phyloP scores from a whole-genome alignment of 2,329 filamentous ascomycete species.

The Ceratocystis smalleyi region DNA sequence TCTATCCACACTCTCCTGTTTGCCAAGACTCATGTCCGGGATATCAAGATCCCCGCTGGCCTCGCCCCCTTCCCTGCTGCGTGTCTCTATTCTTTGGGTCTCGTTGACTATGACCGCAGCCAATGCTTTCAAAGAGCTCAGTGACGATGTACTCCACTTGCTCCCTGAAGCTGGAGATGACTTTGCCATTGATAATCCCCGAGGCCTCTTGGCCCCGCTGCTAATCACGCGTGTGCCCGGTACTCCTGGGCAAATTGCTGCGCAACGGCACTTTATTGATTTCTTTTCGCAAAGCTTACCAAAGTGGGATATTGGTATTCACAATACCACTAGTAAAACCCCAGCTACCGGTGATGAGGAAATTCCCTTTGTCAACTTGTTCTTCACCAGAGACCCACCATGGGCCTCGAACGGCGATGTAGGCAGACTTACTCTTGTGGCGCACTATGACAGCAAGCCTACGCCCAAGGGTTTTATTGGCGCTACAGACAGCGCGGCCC shows the following conservation, averaged over 20 bases:
- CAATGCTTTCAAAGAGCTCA: slow-evolving; percentile 39
- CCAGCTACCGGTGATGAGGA: slow-evolving; percentile 55
- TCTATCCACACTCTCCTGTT: slow-evolving; percentile 19
- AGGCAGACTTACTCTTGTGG: slow-evolving; percentile 68
- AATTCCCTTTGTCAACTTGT: slow-evolving; percentile 74
- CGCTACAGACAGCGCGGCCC: slow-evolving; percentile 82
- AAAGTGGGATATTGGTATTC: slow-evolving; percentile 63
- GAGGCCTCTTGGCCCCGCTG: slow-evolving; percentile 69
- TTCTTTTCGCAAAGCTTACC: slow-evolving; percentile 67
- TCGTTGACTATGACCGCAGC: slow-evolving; percentile 5
- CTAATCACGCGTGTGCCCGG: slow-evolving; percentile 78
- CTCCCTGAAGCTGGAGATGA: slow-evolving; percentile 59
- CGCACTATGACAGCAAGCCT: slow-evolving; percentile 83
- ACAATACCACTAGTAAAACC: slow-evolving; percentile 79
- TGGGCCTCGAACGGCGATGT: slow-evolving; percentile 62
- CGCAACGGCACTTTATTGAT: slow-evolving; percentile 65
- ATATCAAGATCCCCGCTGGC: slow-evolving; percentile 16
- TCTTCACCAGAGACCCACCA: slow-evolving; percentile 76
- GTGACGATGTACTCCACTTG: slow-evolving; percentile 55
- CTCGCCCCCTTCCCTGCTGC: slow-evolving; percentile 13
- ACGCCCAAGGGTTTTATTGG: slow-evolving; percentile 76
- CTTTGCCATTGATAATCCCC: slow-evolving; percentile 57
- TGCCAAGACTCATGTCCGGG: slow-evolving; percentile 9
- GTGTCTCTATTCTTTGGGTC: neutral
- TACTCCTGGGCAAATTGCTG: slow-evolving; percentile 55